Conservation (phyloP, 768 basidiomycete genomes). For the Solioccasus polychromus region DNA sequence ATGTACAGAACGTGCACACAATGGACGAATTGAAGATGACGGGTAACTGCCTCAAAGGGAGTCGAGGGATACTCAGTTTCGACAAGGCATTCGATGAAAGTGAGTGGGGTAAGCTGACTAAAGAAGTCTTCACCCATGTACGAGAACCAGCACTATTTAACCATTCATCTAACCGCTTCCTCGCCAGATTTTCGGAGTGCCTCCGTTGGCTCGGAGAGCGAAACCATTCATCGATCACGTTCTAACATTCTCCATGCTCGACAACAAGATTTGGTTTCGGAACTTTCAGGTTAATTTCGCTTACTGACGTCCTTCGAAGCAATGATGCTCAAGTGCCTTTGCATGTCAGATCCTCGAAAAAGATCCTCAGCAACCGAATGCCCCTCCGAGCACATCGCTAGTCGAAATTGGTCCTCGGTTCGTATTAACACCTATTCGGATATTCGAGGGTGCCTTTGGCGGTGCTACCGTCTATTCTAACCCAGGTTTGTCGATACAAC, state of each 20-base stretch:
- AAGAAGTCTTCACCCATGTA: slow-evolving; percentile 93
- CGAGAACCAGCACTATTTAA: slow-evolving; percentile 26
- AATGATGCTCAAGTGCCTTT: background rate
- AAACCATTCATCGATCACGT: slow-evolving; percentile 99
- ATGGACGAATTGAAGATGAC: slow-evolving; percentile 99
- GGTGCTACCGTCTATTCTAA: slow-evolving; percentile 96
- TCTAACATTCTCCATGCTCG: slow-evolving; percentile 92
- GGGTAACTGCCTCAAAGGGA: slow-evolving; percentile 96
- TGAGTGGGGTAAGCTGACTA: slow-evolving; percentile 82
- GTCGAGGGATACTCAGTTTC: slow-evolving; percentile 88
- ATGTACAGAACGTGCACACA: slow-evolving; percentile 97
- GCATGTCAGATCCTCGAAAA: slow-evolving; percentile 83
- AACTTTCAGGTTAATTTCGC: slow-evolving; percentile 81
- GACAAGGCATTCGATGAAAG: slow-evolving; percentile 86
- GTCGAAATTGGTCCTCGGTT: slow-evolving; percentile 98
- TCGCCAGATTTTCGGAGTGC: slow-evolving; percentile 88
- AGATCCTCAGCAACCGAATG: slow-evolving; percentile 84
- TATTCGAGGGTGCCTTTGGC: slow-evolving; percentile 96
- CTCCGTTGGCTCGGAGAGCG: slow-evolving; percentile 81
- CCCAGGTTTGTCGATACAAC: slow-evolving; percentile 80
- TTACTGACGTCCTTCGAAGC: background rate
- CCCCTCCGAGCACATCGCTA: slow-evolving; percentile 80
- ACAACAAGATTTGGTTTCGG: slow-evolving; percentile 98
- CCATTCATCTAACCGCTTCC: slow-evolving; percentile 1
- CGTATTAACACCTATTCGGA: slow-evolving; percentile 94